These are phyloP conservation scores for Entoloma clypeatum DNA, from an alignment of 1,284 basidiomycete genomes.

Conservation along the genomic window DNA sequence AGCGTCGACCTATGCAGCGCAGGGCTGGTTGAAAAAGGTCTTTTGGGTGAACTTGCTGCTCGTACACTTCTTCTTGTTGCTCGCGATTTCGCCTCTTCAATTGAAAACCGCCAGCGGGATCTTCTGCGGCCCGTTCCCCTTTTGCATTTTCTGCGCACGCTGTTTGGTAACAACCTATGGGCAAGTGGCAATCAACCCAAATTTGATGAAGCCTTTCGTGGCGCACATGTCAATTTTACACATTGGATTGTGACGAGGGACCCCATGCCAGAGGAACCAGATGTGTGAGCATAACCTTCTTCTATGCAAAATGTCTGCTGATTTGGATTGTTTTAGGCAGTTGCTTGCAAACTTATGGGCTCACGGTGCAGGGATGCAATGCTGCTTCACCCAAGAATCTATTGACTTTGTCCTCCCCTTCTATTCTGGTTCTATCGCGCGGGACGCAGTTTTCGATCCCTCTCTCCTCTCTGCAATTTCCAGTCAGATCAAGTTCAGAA, in stretches of 20 bases:
- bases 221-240: not conserved
- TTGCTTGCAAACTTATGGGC: too few relatives aligned
- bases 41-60: conserved; percentile 17
- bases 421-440: conserved; percentile 4
- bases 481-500: conserved; percentile 11
- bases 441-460: conserved; percentile 14
- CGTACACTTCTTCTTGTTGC: conserved; percentile 17
- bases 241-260: conserved; percentile 10
- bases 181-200: conserved; percentile 2
- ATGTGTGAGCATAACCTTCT: not conserved
- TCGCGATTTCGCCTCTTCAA: conserved; percentile 14
- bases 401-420: conserved; percentile 11
- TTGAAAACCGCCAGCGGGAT: not conserved
- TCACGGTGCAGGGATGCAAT: conserved; percentile 15
- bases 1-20: conserved; percentile 9
- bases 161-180: conserved; percentile 11
- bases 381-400: conserved; percentile 12
- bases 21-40: conserved; percentile 15
- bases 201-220: conserved; percentile 3
- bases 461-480: conserved; percentile 1
- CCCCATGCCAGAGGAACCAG: conserved; percentile 11
- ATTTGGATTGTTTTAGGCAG: conserved; percentile 10
- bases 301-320: conserved; percentile 4
- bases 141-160: conserved; percentile 8
- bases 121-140: conserved; percentile 6